Conservation (phyloP, 2,329 filamentous ascomycete species). For the Colletotrichum cuscutae region DNA sequence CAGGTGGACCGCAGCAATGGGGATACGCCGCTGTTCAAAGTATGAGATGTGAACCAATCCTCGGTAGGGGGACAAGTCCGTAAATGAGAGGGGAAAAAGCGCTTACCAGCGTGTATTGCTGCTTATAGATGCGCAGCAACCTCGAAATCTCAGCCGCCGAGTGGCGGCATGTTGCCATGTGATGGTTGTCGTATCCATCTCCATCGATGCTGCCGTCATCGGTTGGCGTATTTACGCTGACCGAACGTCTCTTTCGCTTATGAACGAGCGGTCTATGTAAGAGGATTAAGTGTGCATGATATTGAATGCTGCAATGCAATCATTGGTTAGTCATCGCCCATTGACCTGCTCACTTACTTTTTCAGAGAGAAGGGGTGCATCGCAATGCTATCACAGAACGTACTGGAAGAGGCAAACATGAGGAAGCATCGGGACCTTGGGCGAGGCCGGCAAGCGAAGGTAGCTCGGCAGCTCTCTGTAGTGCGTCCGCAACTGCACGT, state of each 20-base stretch:
- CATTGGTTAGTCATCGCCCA: background rate
- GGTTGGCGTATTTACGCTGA: background rate
- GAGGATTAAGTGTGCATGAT: constrained; percentile 37
- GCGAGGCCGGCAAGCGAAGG: constrained; percentile 32
- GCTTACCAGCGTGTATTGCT: constrained; percentile 38
- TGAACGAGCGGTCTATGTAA: constrained; percentile 37
- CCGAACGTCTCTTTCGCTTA: background rate
- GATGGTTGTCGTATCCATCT: constrained; percentile 12
- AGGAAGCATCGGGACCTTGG: constrained; percentile 32
- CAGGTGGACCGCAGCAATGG: constrained; percentile 37
- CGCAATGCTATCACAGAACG: background rate
- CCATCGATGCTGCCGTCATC: background rate
- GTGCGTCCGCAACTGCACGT: constrained; percentile 35
- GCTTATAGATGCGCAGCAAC: constrained; percentile 36
- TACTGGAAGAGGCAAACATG: constrained; percentile 40
- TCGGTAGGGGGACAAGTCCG: background rate
- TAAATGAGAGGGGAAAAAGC: background rate
- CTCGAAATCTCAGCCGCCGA: constrained; percentile 37
- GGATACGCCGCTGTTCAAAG: constrained; percentile 32
- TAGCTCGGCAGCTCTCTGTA: constrained; percentile 34
- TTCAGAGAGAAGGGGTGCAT: background rate
- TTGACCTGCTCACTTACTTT: background rate
- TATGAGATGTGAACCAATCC: background rate
- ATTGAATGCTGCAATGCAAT: constrained; percentile 36
- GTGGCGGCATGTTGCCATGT: constrained; percentile 37